Percentiles rank a stretch among this genome's conserved stretches.
Evolutionary conservation across 2,329 filamentous ascomycete species (phyloP).

Genomic region (Cladophialophora yegresii): DNA sequence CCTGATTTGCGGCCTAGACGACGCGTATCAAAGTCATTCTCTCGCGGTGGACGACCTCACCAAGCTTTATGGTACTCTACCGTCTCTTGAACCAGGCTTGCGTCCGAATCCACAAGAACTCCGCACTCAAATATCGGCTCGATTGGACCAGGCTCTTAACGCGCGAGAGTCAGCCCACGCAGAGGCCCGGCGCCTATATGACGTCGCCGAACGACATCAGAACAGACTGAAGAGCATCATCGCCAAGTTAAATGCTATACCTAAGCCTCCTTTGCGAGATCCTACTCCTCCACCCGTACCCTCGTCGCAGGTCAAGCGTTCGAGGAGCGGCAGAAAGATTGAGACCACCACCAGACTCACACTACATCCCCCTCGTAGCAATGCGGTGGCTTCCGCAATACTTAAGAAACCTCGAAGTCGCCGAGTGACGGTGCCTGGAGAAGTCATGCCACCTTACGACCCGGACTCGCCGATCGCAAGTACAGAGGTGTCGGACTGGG

Average conservation of each 20-base stretch:
- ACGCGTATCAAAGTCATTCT: conserved; percentile 48
- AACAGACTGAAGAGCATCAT: conserved; percentile 61
- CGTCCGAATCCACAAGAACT: conserved; percentile 56
- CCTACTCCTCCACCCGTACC: conserved; percentile 53
- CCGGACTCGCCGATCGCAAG: conserved; percentile 51
- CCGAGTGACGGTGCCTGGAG: conserved; percentile 42
- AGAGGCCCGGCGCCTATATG: conserved; percentile 59
- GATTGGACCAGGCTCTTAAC: conserved; percentile 57
- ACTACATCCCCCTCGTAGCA: conserved; percentile 38
- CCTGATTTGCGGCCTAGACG: conserved; percentile 57
- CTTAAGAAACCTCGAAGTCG: conserved; percentile 44
- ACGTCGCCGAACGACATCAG: conserved; percentile 60
- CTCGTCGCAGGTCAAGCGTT: conserved; percentile 46
- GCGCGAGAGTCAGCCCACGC: conserved; percentile 59
- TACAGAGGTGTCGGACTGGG: conserved; percentile 50
- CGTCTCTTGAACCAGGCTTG: conserved; percentile 50
- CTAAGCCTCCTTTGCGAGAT: conserved; percentile 62
- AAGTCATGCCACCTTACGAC: conserved; percentile 44
- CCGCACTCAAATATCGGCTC: conserved; percentile 59
- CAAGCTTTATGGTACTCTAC: conserved; percentile 52
- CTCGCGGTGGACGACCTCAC: conserved; percentile 48
- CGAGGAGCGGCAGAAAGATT: conserved; percentile 45
- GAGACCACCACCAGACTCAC: conserved; percentile 47
- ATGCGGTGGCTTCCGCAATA: conserved; percentile 31
- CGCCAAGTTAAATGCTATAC: conserved; percentile 62